These are phyloP conservation scores for Vigna mungo DNA, from an alignment of 306 rosid species.

Conservation along the genomic window DNA sequence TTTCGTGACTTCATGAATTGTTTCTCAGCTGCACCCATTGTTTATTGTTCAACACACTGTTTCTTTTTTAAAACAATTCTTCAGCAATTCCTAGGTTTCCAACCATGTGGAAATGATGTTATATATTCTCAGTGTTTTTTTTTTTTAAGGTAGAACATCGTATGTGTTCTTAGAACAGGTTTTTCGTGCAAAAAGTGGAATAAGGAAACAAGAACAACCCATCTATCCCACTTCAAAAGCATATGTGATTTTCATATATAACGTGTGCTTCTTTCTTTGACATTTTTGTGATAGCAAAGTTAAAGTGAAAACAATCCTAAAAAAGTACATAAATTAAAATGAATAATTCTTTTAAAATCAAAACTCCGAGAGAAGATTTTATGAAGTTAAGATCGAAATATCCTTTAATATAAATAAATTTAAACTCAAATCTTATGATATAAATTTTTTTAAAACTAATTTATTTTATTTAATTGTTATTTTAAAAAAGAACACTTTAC, in stretches of 20 bases:
- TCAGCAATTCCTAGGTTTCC: conserved; percentile 37
- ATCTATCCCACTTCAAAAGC: conserved; percentile 33
- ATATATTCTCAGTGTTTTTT: neutral
- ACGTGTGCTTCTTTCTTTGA: conserved; percentile 3
- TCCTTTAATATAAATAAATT: too few species aligned
- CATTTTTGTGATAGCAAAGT: conserved; percentile 20
- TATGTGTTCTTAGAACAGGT: conserved; percentile 27
- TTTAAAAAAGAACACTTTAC: too few species aligned
- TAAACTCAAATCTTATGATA: too few species aligned
- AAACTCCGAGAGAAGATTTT: too few species aligned
- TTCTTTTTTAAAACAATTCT: conserved; percentile 16
- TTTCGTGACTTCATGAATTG: conserved; percentile 14
- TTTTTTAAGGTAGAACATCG: neutral
- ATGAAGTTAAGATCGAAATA: too few species aligned
- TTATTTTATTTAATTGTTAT: too few species aligned
- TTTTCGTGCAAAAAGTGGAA: conserved; percentile 40
- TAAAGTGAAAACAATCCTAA: neutral
- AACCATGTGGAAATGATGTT: conserved; percentile 41
- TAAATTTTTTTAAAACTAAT: too few species aligned
- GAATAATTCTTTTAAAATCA: too few species aligned
- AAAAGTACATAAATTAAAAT: too few species aligned
- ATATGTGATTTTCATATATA: conserved; percentile 29
- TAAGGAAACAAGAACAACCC: conserved; percentile 24
- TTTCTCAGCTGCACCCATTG: conserved; percentile 26
- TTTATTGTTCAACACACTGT: conserved; percentile 24